Conservation (phyloP, 192 early-diverging fungal genomes). For the Coemansia sp. region DNA sequence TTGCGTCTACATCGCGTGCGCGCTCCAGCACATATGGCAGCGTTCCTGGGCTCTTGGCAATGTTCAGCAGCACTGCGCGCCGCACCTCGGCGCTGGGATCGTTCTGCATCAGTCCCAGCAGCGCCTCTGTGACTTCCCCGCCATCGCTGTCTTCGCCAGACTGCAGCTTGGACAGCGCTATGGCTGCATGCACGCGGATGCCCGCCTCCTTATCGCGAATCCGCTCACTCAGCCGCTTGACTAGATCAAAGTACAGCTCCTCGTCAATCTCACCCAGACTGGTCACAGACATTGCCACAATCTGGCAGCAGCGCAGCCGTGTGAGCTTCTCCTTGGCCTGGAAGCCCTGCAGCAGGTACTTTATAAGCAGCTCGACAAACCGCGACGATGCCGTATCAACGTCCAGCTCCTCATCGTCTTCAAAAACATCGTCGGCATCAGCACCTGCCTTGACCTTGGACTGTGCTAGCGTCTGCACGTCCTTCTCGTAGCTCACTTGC, state of each 20-base stretch:
- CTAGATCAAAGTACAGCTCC: slow-evolving; percentile 70
- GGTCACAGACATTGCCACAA: slow-evolving; percentile 72
- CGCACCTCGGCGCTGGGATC: slow-evolving; percentile 84
- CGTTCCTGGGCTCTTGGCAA: slow-evolving; percentile 63
- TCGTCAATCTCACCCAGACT: slow-evolving; percentile 78
- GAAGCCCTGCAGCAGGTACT: slow-evolving; percentile 71
- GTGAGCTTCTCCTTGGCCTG: slow-evolving; percentile 78
- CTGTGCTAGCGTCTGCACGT: slow-evolving; percentile 35
- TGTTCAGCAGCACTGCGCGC: slow-evolving; percentile 74
- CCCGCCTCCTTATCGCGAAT: slow-evolving; percentile 77
- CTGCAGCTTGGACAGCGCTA: slow-evolving; percentile 75
- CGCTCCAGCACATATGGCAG: slow-evolving; percentile 72
- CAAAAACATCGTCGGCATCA: slow-evolving; percentile 41
- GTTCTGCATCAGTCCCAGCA: slow-evolving; percentile 66
- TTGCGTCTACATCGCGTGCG: slow-evolving; percentile 73
- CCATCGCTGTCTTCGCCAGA: slow-evolving; percentile 63
- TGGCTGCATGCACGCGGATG: slow-evolving; percentile 76
- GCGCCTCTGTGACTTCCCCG: slow-evolving; percentile 60
- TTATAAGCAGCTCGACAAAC: slow-evolving; percentile 72
- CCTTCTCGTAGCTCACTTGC: slow-evolving; percentile 67
- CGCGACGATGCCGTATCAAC: slow-evolving; percentile 61
- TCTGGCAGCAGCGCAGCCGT: slow-evolving; percentile 73
- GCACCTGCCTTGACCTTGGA: slow-evolving; percentile 1
- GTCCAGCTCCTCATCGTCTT: slow-evolving; percentile 26
- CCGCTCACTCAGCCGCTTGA: slow-evolving; percentile 66